Percentiles rank a stretch among this genome's conserved stretches.
These are phyloP conservation scores for Aspergillus sp. DNA, from an alignment of 2,329 filamentous ascomycete species.

Conservation along the genomic window DNA sequence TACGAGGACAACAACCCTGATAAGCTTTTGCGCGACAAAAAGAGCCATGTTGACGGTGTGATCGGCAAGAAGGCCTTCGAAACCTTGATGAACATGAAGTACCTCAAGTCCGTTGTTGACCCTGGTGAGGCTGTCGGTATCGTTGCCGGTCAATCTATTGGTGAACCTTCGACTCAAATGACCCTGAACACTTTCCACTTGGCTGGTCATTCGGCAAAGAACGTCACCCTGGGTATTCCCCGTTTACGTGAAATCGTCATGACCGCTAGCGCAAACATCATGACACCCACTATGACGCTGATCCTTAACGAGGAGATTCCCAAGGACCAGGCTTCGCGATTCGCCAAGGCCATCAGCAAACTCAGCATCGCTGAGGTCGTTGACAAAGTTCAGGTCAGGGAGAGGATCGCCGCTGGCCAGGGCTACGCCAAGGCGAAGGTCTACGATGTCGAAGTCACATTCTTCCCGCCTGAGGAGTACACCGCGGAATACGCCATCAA, in stretches of 20 bases:
- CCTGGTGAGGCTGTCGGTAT: constrained; percentile 96
- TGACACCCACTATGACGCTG: constrained; percentile 71
- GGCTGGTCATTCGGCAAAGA: constrained; percentile 95
- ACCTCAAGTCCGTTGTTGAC: constrained; percentile 83
- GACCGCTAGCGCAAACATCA: constrained; percentile 85
- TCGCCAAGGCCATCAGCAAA: constrained; percentile 86
- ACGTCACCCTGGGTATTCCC: constrained; percentile 97
- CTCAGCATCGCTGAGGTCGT: constrained; percentile 77
- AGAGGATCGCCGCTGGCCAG: constrained; percentile 66
- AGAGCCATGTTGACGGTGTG: constrained; percentile 38
- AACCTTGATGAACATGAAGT: constrained; percentile 82
- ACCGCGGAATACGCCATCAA: constrained; percentile 76
- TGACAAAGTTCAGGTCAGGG: constrained; percentile 72
- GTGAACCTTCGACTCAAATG: constrained; percentile 98
- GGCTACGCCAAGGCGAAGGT: constrained; percentile 68
- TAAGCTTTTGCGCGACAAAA: constrained; percentile 54
- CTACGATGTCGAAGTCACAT: constrained; percentile 72
- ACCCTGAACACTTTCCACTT: constrained; percentile 99
- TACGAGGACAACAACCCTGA: constrained; percentile 73
- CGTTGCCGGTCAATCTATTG: constrained; percentile 91
- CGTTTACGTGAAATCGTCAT: constrained; percentile 96
- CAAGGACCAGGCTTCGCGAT: constrained; percentile 62
- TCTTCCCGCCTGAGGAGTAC: constrained; percentile 83
- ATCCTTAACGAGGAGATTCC: constrained; percentile 67
- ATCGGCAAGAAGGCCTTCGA: constrained; percentile 67